phyloP scores from a whole-genome alignment of 106 monocot genomes.

The Acorus gramineus region DNA sequence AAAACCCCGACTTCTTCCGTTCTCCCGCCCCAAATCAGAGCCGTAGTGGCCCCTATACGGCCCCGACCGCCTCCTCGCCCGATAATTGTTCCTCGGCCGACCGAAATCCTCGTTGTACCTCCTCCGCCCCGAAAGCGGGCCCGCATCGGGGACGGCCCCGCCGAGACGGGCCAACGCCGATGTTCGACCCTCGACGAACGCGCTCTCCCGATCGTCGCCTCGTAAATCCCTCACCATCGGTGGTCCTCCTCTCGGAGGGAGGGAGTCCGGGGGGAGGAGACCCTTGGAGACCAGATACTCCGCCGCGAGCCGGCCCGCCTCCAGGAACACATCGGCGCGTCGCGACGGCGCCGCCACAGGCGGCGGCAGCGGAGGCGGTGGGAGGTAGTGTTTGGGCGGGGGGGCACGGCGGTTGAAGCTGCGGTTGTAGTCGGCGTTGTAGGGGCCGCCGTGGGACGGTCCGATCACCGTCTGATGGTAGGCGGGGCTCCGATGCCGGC shows the following conservation, averaged over 20 bases:
- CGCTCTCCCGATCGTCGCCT: background rate
- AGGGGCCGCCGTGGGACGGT: too few species aligned
- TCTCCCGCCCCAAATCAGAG: conserved; percentile 54
- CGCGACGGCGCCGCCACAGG: conserved; percentile 20
- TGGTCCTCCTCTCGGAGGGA: conserved; percentile 6
- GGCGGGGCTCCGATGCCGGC: too few species aligned
- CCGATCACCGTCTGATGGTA: too few species aligned
- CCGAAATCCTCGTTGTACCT: conserved; percentile 34
- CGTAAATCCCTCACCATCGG: background rate
- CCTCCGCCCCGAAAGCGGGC: conserved; percentile 4
- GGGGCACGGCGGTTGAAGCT: conserved; percentile 11
- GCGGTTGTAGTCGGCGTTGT: background rate
- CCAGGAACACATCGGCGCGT: conserved; percentile 55
- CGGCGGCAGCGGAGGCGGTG: conserved; percentile 1
- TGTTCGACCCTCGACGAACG: conserved; percentile 2
- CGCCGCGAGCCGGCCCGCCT: conserved; percentile 78
- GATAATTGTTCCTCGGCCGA: conserved; percentile 16
- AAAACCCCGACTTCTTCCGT: conserved; percentile 23
- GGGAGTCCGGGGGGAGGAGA: conserved; percentile 28
- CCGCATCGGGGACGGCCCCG: conserved; percentile 11
- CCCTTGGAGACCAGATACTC: conserved; percentile 79
- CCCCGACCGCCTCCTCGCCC: conserved; percentile 26
- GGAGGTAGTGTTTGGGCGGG: background rate
- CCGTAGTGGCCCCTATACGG: conserved; percentile 22
- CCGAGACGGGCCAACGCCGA: conserved; percentile 45